A percentile compares a stretch with the other conserved stretches of the same genome.
These are phyloP conservation scores for Phoma sp. DNA, from an alignment of 2,329 filamentous ascomycete species.

Conservation along the genomic window DNA sequence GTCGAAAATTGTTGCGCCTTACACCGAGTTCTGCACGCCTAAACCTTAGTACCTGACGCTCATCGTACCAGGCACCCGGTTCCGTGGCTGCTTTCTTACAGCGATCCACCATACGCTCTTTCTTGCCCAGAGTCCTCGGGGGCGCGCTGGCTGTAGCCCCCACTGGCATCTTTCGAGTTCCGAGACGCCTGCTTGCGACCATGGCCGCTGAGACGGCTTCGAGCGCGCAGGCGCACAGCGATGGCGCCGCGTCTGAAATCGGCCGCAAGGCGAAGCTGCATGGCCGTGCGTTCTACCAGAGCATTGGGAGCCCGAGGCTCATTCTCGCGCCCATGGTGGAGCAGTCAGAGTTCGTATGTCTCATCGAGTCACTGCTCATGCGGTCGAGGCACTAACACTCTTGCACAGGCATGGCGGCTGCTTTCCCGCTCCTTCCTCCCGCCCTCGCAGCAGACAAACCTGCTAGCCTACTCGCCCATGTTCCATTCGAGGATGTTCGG, in stretches of 20 bases:
- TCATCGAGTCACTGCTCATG: slow-evolving; percentile 7
- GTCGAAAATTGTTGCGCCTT: slow-evolving; percentile 12
- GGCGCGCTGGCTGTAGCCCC: slow-evolving; percentile 29
- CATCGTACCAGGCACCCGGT: not conserved
- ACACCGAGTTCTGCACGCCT: not conserved
- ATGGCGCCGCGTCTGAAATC: slow-evolving; percentile 18
- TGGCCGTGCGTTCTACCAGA: slow-evolving; percentile 92
- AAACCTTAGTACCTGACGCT: not conserved
- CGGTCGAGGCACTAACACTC: slow-evolving; percentile 13
- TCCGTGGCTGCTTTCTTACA: not conserved
- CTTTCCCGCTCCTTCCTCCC: slow-evolving; percentile 92
- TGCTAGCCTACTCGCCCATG: slow-evolving; percentile 96
- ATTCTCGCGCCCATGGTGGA: slow-evolving; percentile 98
- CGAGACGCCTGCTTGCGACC: slow-evolving; percentile 19
- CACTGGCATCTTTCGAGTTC: slow-evolving; percentile 7
- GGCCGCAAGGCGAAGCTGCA: slow-evolving; percentile 66
- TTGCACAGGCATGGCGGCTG: slow-evolving; percentile 86
- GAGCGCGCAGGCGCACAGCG: slow-evolving; percentile 14
- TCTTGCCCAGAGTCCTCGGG: slow-evolving; percentile 26
- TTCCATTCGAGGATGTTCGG: slow-evolving; percentile 89
- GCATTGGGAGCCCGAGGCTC: slow-evolving; percentile 88
- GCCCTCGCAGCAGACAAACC: slow-evolving; percentile 58
- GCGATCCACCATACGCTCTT: slow-evolving; percentile 29
- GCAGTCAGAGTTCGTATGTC: slow-evolving; percentile 91
- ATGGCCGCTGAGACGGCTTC: slow-evolving; percentile 28